Conservation (phyloP, 495 filamentous ascomycete genomes). For the Penicillium flavigenum region DNA sequence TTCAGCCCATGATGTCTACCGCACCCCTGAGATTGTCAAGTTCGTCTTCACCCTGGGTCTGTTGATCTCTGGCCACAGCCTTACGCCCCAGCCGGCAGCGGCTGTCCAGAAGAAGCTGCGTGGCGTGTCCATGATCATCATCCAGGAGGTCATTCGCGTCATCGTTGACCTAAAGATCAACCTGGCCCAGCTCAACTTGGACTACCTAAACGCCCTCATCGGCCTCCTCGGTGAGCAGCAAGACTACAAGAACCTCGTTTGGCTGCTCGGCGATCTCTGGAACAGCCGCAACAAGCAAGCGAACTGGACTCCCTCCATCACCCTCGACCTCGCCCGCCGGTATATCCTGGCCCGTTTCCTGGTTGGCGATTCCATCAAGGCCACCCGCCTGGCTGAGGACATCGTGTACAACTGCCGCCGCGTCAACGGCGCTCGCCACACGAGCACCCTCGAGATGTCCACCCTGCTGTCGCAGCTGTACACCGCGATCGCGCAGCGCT, state of each 20-base stretch:
- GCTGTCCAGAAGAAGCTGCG: conserved; percentile 25
- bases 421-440: conserved; percentile 38
- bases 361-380: conserved; percentile 29
- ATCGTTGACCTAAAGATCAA: conserved; percentile 31
- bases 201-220: conserved; percentile 38
- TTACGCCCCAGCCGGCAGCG: conserved; percentile 16
- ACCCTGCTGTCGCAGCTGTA: conserved; percentile 41
- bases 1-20: conserved; percentile 29
- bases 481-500: conserved; percentile 36
- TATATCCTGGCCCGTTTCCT: conserved; percentile 42
- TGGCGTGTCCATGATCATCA: conserved; percentile 22
- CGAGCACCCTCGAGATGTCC: conserved; percentile 39
- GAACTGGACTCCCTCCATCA: conserved; percentile 25
- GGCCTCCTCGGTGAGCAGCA: conserved; percentile 37
- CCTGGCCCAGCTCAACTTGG: conserved; percentile 29
- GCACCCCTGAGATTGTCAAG: conserved; percentile 27
- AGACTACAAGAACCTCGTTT: conserved; percentile 40
- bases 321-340: conserved; percentile 39
- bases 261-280: conserved; percentile 38
- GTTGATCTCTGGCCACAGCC: conserved; percentile 25
- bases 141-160: conserved; percentile 28
- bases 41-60: conserved; percentile 34
- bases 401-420: conserved; percentile 46
- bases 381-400: conserved; percentile 41
- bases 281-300: conserved; percentile 31